Percentiles rank a stretch among this genome's conserved stretches.
phyloP scores from a whole-genome alignment of 2,329 filamentous ascomycete species.

The Pezicula rhizophila region DNA sequence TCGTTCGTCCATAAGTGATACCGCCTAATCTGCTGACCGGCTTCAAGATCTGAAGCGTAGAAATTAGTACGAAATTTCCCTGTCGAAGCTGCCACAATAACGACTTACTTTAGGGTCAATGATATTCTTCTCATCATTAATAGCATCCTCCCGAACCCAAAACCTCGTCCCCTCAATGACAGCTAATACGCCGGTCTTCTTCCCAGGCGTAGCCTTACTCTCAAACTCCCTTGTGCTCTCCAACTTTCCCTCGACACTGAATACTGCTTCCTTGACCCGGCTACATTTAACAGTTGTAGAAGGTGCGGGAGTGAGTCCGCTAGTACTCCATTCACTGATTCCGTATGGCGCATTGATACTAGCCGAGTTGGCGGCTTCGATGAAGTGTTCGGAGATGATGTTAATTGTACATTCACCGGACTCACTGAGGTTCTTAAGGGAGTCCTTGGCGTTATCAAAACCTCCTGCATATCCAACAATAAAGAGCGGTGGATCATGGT shows the following conservation, averaged over 20 bases:
- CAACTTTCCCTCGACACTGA: conserved; percentile 76
- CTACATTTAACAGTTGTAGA: conserved; percentile 62
- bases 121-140: conserved; percentile 69
- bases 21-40: conserved; percentile 78
- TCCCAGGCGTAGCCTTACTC: conserved; percentile 61
- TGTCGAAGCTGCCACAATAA: background rate
- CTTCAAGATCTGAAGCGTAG: conserved; percentile 50
- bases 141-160: conserved; percentile 83
- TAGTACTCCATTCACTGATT: conserved; percentile 71
- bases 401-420: conserved; percentile 77
- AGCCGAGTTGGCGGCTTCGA: conserved; percentile 84
- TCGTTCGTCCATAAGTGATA: conserved; percentile 72
- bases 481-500: conserved; percentile 84
- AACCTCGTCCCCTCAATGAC: conserved; percentile 81
- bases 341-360: conserved; percentile 73
- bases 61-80: conserved; percentile 6
- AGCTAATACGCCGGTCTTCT: conserved; percentile 67
- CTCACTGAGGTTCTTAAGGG: conserved; percentile 66
- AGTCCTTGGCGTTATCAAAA: conserved; percentile 63
- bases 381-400: conserved; percentile 75
- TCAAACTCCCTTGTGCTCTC: conserved; percentile 73
- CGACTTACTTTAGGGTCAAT: conserved; percentile 62
- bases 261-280: conserved; percentile 75
- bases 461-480: conserved; percentile 46
- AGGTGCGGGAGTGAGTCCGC: conserved; percentile 65